Conservation (phyloP, 352 stramenopile species). For the Phytophthora kernoviae region DNA sequence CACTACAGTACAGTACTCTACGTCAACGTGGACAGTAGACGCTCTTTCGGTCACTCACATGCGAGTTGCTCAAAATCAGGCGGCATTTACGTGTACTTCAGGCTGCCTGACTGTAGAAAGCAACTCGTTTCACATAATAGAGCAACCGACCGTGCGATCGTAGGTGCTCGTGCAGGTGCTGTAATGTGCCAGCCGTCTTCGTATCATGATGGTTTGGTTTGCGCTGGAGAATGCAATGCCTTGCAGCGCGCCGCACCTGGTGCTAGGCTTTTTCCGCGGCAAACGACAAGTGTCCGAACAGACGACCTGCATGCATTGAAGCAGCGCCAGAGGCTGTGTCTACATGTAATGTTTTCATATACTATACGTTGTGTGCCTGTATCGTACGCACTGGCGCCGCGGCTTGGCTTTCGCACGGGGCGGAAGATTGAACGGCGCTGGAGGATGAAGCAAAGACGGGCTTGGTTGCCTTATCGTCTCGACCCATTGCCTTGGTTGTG, state of each 20-base stretch:
- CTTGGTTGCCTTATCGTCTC: too few relatives aligned
- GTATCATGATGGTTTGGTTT: background rate
- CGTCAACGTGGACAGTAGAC: too few relatives aligned
- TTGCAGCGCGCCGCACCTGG: background rate
- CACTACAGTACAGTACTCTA: too few relatives aligned
- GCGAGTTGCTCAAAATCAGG: too few relatives aligned
- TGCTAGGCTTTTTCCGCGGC: too few relatives aligned
- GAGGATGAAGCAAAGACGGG: too few relatives aligned
- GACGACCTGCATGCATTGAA: conserved; percentile 2
- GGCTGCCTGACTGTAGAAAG: background rate
- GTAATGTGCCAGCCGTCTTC: background rate
- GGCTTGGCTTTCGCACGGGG: conserved; percentile 3
- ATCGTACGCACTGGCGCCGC: conserved; percentile 7
- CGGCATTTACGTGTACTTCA: background rate
- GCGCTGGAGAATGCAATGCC: background rate
- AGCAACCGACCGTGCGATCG: background rate
- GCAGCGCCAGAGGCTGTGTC: background rate
- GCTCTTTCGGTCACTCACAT: too few relatives aligned
- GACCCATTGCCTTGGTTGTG: too few relatives aligned
- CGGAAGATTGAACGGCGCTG: conserved; percentile 11
- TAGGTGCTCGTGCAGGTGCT: background rate
- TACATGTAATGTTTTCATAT: too few relatives aligned
- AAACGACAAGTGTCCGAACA: background rate
- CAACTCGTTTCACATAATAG: background rate
- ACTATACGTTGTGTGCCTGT: background rate